Percentiles rank a stretch among this genome's conserved stretches.
phyloP scores from a whole-genome alignment of 2,329 filamentous ascomycete species.

The Biscogniauxia marginata region DNA sequence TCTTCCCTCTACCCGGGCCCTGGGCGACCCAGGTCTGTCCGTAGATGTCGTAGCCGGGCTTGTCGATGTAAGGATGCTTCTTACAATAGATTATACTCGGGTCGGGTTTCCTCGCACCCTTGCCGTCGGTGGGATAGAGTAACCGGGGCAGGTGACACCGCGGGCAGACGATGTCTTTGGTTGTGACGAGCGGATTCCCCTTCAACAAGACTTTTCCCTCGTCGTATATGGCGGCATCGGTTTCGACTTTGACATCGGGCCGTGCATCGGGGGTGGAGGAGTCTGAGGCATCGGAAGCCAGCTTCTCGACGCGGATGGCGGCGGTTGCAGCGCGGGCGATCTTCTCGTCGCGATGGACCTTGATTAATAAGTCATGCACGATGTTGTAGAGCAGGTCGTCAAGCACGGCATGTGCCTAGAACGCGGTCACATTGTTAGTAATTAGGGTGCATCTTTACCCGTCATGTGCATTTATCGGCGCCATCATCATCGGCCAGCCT shows the following conservation, averaged over 20 bases:
- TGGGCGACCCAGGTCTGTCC: slow-evolving; percentile 78
- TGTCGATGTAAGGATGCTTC: slow-evolving; percentile 73
- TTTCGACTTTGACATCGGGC: slow-evolving; percentile 60
- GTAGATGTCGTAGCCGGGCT: slow-evolving; percentile 76
- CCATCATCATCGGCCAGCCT: slow-evolving; percentile 1
- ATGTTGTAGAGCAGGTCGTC: slow-evolving; percentile 76
- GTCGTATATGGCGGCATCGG: slow-evolving; percentile 67
- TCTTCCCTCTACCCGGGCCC: slow-evolving; percentile 68
- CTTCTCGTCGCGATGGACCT: slow-evolving; percentile 78
- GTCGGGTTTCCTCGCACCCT: slow-evolving; percentile 63
- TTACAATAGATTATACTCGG: slow-evolving; percentile 75
- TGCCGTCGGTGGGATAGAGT: slow-evolving; percentile 70
- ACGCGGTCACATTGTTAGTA: slow-evolving; percentile 3
- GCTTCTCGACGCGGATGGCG: slow-evolving; percentile 62
- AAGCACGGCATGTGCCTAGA: slow-evolving; percentile 63
- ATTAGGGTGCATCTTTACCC: background rate
- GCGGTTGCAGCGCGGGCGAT: slow-evolving; percentile 66
- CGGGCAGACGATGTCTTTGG: slow-evolving; percentile 69
- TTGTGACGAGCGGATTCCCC: slow-evolving; percentile 70
- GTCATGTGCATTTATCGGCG: background rate
- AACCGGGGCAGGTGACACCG: slow-evolving; percentile 73
- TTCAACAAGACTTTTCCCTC: slow-evolving; percentile 68
- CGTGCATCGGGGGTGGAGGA: slow-evolving; percentile 51
- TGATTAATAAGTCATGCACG: slow-evolving; percentile 70
- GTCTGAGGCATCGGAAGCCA: slow-evolving; percentile 56